A percentile compares a stretch with the other conserved stretches of the same genome.
Conservation (phyloP, 805 yeast species). For the Suhomyces xylopsoci region DNA sequence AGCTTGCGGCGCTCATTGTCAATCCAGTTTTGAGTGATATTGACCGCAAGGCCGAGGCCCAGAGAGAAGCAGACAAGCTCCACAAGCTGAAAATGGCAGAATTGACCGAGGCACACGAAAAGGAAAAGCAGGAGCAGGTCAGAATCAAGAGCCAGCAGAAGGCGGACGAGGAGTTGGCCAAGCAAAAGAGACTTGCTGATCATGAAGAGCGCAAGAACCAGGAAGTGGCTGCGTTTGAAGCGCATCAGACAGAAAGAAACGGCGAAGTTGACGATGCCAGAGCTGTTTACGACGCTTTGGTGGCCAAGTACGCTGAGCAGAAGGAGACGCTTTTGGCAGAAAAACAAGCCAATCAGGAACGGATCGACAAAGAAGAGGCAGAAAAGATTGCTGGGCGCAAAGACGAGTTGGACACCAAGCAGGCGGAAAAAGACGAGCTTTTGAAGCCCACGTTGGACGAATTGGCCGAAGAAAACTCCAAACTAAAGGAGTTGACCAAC, state of each 20-base stretch:
- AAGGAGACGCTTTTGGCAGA: conserved; percentile 44
- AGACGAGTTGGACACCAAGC: conserved; percentile 46
- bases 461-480: conserved; percentile 46
- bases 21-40: conserved; percentile 80
- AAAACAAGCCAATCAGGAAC: conserved; percentile 46
- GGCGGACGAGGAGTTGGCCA: conserved; percentile 35
- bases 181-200: conserved; percentile 29
- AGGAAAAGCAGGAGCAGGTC: conserved; percentile 27
- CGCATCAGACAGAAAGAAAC: conserved; percentile 28
- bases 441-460: conserved; percentile 55
- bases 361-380: conserved; percentile 42
- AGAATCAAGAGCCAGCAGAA: conserved; percentile 31
- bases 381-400: conserved; percentile 45
- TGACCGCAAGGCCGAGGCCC: conserved; percentile 62
- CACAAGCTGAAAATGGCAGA: conserved; percentile 34
- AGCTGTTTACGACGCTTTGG: conserved; percentile 32
- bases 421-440: conserved; percentile 51
- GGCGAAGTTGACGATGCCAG: conserved; percentile 28
- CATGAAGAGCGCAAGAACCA: conserved; percentile 30
- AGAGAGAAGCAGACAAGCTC: conserved; percentile 50
- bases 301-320: conserved; percentile 36
- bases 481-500: conserved; percentile 48
- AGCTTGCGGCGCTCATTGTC: conserved; percentile 75
- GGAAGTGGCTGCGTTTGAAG: conserved; percentile 27
- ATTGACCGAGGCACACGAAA: conserved; percentile 28